Evolutionary conservation across 768 basidiomycete species (phyloP).

Genomic region (Mycena pura): DNA sequence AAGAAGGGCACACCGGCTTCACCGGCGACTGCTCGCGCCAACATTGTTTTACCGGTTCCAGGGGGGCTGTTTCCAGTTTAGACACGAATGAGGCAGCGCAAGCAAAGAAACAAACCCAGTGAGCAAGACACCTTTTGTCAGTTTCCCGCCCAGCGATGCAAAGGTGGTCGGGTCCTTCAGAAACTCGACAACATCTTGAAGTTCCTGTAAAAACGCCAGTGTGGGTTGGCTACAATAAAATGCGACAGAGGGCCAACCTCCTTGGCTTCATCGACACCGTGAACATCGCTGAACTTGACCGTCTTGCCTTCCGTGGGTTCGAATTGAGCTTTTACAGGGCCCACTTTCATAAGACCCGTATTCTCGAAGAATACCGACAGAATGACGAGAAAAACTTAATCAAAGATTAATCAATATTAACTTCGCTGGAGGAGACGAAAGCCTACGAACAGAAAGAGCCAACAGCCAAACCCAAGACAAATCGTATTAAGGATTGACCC

Average conservation of each 20-base stretch:
- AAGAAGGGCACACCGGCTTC: slow-evolving; percentile 98
- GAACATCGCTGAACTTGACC: slow-evolving; percentile 94
- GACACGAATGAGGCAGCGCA: neutral
- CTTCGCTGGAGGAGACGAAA: neutral
- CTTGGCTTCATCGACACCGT: slow-evolving; percentile 97
- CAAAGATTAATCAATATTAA: neutral
- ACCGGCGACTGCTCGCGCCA: slow-evolving; percentile 96
- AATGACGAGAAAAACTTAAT: slow-evolving; percentile 81
- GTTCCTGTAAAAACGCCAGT: slow-evolving; percentile 59
- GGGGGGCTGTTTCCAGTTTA: slow-evolving; percentile 56
- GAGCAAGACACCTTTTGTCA: slow-evolving; percentile 91
- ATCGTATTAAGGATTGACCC: slow-evolving; percentile 53
- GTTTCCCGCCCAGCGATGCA: slow-evolving; percentile 88
- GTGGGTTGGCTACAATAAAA: slow-evolving; percentile 11
- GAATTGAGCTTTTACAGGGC: slow-evolving; percentile 81
- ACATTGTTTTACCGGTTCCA: slow-evolving; percentile 97
- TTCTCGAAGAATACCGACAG: slow-evolving; percentile 92
- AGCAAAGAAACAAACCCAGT: slow-evolving; percentile 60
- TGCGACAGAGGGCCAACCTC: slow-evolving; percentile 52
- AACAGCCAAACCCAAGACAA: slow-evolving; percentile 61
- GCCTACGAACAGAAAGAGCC: slow-evolving; percentile 68
- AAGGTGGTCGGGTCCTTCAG: slow-evolving; percentile 92
- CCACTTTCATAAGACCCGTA: slow-evolving; percentile 90
- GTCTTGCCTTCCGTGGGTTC: slow-evolving; percentile 81
- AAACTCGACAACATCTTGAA: slow-evolving; percentile 95